These are phyloP conservation scores for Pseudogymnoascus sp. DNA, from an alignment of 2,329 filamentous ascomycete genomes.

Conservation along the genomic window DNA sequence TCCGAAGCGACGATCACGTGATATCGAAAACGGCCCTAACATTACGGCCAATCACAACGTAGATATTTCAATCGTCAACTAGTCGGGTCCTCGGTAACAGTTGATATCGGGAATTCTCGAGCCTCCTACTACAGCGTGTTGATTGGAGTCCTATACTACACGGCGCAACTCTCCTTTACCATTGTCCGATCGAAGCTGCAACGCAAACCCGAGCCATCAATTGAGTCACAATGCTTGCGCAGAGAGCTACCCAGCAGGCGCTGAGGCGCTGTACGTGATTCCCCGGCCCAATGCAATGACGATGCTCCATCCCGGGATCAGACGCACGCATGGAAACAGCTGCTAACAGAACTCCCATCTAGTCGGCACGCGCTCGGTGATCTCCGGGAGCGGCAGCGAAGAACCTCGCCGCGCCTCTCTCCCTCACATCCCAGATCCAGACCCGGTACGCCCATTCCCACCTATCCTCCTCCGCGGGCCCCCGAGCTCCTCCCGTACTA, in stretches of 20 bases:
- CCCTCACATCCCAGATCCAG: conserved; percentile 38
- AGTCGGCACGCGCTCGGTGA: conserved; percentile 38
- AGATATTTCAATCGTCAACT: conserved; percentile 10
- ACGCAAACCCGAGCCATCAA: conserved; percentile 12
- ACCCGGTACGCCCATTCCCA: conserved; percentile 36
- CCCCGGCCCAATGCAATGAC: neutral
- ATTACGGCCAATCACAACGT: neutral
- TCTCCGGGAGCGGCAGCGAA: conserved; percentile 34
- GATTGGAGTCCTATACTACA: conserved; percentile 6
- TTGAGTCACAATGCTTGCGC: conserved; percentile 36
- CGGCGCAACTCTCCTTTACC: conserved; percentile 11
- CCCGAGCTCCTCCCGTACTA: conserved; percentile 10
- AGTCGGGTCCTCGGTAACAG: conserved; percentile 10
- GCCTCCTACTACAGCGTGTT: neutral
- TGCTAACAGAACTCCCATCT: conserved; percentile 13
- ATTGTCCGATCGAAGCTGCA: conserved; percentile 4
- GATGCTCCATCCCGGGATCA: conserved; percentile 11
- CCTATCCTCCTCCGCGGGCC: neutral
- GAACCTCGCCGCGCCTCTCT: conserved; percentile 34
- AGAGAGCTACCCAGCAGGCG: conserved; percentile 38
- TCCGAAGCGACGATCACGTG: conserved; percentile 16
- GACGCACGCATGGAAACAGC: conserved; percentile 12
- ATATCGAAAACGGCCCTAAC: conserved; percentile 2
- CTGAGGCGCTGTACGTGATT: conserved; percentile 34
- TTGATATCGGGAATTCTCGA: conserved; percentile 10